Percentiles rank a stretch among this genome's conserved stretches.
Conservation (phyloP, 768 basidiomycete genomes). For the Kwoniella dendrophila region DNA sequence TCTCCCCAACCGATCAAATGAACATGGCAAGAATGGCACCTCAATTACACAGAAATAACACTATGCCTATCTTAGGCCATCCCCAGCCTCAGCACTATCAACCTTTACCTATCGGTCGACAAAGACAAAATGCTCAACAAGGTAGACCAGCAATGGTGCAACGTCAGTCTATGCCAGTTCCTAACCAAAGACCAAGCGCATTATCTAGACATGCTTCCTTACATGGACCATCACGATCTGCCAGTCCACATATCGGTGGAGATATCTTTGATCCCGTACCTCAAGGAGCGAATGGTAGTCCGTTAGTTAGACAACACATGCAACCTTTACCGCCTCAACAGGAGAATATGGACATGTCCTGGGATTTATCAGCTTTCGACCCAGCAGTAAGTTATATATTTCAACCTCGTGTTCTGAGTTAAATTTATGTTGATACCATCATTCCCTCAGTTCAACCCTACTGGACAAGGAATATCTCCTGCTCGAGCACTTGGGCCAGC, state of each 20-base stretch:
- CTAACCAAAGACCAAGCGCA: conserved; percentile 19
- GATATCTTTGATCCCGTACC: conserved; percentile 40
- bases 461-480: conserved; percentile 46
- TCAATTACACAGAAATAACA: conserved; percentile 16
- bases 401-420: not conserved
- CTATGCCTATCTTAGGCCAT: conserved; percentile 17
- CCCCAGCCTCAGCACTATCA: conserved; percentile 20
- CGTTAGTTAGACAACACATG: conserved; percentile 23
- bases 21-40: conserved; percentile 25
- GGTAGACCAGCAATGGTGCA: conserved; percentile 26
- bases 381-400: conserved; percentile 2
- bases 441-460: conserved; percentile 10
- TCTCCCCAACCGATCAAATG: conserved; percentile 33
- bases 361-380: conserved; percentile 15
- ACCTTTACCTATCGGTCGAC: conserved; percentile 11
- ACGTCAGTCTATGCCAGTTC: conserved; percentile 29
- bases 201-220: conserved; percentile 28
- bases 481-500: conserved; percentile 47
- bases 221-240: conserved; percentile 27
- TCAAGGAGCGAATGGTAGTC: conserved; percentile 19
- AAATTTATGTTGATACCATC: not conserved
- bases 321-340: conserved; percentile 14
- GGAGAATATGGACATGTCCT: conserved; percentile 23
- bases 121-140: conserved; percentile 6
- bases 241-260: conserved; percentile 37